Conservation (phyloP, 805 yeast genomes). For the Millerozyma acaciae region DNA sequence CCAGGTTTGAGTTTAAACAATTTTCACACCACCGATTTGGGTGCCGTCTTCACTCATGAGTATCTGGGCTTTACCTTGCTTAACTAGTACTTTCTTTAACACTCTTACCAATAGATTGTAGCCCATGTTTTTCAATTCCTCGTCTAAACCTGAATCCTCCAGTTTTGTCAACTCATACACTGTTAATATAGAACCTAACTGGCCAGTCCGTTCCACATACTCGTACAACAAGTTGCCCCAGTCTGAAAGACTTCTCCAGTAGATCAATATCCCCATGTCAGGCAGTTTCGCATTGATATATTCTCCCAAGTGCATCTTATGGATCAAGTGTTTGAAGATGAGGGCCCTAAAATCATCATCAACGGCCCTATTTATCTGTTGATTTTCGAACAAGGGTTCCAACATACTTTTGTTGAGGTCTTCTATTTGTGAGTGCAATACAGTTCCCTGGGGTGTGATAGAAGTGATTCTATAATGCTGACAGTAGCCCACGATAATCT, state of each 20-base stretch:
- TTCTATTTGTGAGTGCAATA: slow-evolving; percentile 23
- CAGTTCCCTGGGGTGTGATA: slow-evolving; percentile 26
- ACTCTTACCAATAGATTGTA: slow-evolving; percentile 49
- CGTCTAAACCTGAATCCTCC: slow-evolving; percentile 49
- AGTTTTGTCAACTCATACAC: slow-evolving; percentile 73
- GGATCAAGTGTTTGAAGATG: slow-evolving; percentile 56
- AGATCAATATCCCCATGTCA: slow-evolving; percentile 65
- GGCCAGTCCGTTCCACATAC: slow-evolving; percentile 66
- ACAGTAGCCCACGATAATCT: slow-evolving; percentile 60
- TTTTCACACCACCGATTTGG: slow-evolving; percentile 74
- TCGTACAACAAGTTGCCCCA: slow-evolving; percentile 36
- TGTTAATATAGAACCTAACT: slow-evolving; percentile 71
- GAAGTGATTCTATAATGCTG: slow-evolving; percentile 42
- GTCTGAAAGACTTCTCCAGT: slow-evolving; percentile 52
- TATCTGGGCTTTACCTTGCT: slow-evolving; percentile 68
- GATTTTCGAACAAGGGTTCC: slow-evolving; percentile 49
- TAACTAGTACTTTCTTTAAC: slow-evolving; percentile 51
- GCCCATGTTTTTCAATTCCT: slow-evolving; percentile 64
- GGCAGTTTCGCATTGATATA: slow-evolving; percentile 47
- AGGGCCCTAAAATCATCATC: slow-evolving; percentile 52
- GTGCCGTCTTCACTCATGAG: slow-evolving; percentile 61
- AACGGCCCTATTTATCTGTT: slow-evolving; percentile 48
- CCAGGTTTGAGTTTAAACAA: too few species aligned
- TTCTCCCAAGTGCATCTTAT: slow-evolving; percentile 49
- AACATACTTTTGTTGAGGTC: slow-evolving; percentile 13